Conservation (phyloP, 2,329 filamentous ascomycete species). For the Macrophomina pseudophaseolina region DNA sequence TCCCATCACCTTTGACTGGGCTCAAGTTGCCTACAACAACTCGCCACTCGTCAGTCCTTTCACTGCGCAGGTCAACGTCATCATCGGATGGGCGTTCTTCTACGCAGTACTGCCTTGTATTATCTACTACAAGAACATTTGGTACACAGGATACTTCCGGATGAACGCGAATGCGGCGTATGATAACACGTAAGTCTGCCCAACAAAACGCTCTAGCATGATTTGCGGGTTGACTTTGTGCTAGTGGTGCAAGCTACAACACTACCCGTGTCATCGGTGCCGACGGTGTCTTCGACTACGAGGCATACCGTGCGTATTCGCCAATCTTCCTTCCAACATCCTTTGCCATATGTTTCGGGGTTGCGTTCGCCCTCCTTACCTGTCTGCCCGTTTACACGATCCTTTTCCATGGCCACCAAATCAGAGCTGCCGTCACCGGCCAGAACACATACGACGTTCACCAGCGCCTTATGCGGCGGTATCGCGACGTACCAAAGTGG, state of each 20-base stretch:
- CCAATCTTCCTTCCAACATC: slow-evolving; percentile 46
- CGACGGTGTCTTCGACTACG: slow-evolving; percentile 36
- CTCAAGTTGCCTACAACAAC: slow-evolving; percentile 44
- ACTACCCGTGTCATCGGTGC: slow-evolving; percentile 38
- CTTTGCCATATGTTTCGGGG: slow-evolving; percentile 45
- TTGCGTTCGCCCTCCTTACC: slow-evolving; percentile 46
- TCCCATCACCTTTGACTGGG: slow-evolving; percentile 79
- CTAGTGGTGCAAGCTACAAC: slow-evolving; percentile 36
- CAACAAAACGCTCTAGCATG: too few species aligned
- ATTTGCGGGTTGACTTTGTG: background rate
- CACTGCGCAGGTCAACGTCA: slow-evolving; percentile 39
- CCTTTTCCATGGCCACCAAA: slow-evolving; percentile 44
- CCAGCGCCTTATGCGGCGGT: slow-evolving; percentile 41
- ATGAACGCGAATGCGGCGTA: slow-evolving; percentile 41
- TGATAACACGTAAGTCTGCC: slow-evolving; percentile 40
- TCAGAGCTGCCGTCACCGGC: slow-evolving; percentile 31
- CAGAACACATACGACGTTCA: slow-evolving; percentile 37
- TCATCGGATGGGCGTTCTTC: slow-evolving; percentile 41
- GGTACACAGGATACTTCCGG: slow-evolving; percentile 42
- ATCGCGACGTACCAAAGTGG: slow-evolving; percentile 41
- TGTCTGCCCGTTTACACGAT: slow-evolving; percentile 43
- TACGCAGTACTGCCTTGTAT: slow-evolving; percentile 40
- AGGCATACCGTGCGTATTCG: slow-evolving; percentile 42
- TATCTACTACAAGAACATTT: slow-evolving; percentile 40
- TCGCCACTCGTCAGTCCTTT: slow-evolving; percentile 40